Base-by-base conservation (phyloP, 768 basidiomycete species). In the Pleurotus pulmonarius region DNA sequence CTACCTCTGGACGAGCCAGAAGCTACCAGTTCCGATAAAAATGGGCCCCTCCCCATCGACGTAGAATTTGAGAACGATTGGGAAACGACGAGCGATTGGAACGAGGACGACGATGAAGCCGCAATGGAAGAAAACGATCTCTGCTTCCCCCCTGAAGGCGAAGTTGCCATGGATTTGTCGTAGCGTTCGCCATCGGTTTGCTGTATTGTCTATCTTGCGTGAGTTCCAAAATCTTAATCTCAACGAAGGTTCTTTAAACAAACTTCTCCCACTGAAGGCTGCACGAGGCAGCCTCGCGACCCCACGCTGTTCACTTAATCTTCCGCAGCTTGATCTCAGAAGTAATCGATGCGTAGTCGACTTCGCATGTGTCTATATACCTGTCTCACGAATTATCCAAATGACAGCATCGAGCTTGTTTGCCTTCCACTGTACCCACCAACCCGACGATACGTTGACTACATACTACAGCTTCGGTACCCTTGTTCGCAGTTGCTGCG, bases 61-160 rank as follows among this genome's bases (percentile, higher is more conserved):
- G 87, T 92, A 55, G 90, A 92, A 68, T 93, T 92, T 63, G 90
- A 93, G 64, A 91, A 92, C 59, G 89, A 89, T 59, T 93, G 91
- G 90, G 91, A 92, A 69, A 83, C 89, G 41, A 90, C 88, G 49
- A 92, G 90, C 61, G 90, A 92, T 71, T 92, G 90, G 89, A 92
- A 92, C 68, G 90, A 92, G 68, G 90, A 92, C 60, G 90, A 92
- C 63, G 85, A 87, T 2, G 90, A 92, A 57, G 88, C 86, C 3
- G 83, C 82, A 16, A 69, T 67, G 18, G 90, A 92, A 63, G 88
- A 92, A 68, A 83, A 82, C 54, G 79, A 78, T 46, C 66, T 91
- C 3, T 90, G 90, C 67, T 90, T 87, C 70, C 82, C 85, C 15
- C 69, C 66, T 24, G 75, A 75, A 22, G 75, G 72, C 1, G 76